phyloP scores from a whole-genome alignment of 495 filamentous ascomycete genomes.

The Parathielavia appendiculata region DNA sequence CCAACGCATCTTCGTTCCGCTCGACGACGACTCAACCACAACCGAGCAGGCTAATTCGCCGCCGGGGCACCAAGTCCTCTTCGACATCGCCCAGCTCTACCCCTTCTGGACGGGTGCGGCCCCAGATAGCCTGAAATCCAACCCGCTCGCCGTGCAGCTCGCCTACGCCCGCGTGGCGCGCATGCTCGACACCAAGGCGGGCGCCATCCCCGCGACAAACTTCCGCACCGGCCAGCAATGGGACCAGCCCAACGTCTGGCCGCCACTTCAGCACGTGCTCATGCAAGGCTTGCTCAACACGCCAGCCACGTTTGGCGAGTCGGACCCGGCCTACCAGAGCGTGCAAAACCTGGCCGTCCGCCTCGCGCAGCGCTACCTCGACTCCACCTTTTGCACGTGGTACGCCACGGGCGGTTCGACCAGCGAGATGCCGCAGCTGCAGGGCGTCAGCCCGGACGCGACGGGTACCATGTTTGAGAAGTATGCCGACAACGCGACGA shows the following conservation, averaged over 20 bases:
- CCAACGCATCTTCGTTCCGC: slow-evolving; percentile 38
- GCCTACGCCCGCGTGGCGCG: slow-evolving; percentile 35
- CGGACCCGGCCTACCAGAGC: slow-evolving; percentile 39
- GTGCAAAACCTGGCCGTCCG: slow-evolving; percentile 37
- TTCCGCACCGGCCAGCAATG: slow-evolving; percentile 46
- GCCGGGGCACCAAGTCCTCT: slow-evolving; percentile 38
- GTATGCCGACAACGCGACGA: slow-evolving; percentile 44
- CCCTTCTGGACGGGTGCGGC: slow-evolving; percentile 51
- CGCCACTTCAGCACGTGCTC: slow-evolving; percentile 42
- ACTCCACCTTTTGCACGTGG: slow-evolving; percentile 50
- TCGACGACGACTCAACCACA: slow-evolving; percentile 33
- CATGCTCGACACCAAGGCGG: slow-evolving; percentile 35
- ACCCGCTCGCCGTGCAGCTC: slow-evolving; percentile 42
- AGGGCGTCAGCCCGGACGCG: slow-evolving; percentile 33
- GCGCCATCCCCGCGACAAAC: slow-evolving; percentile 44
- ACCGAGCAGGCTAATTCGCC: slow-evolving; percentile 33
- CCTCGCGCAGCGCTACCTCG: slow-evolving; percentile 46
- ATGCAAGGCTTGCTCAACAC: slow-evolving; percentile 46
- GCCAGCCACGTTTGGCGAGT: slow-evolving; percentile 41
- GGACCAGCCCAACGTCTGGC: slow-evolving; percentile 52
- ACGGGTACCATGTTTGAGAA: slow-evolving; percentile 49
- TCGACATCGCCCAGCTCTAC: slow-evolving; percentile 43
- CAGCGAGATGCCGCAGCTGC: slow-evolving; percentile 37
- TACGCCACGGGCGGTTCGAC: slow-evolving; percentile 46
- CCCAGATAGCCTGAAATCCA: slow-evolving; percentile 38